These are phyloP conservation scores for Candida sanyiensis DNA, from an alignment of 805 yeast genomes.

Conservation along the genomic window DNA sequence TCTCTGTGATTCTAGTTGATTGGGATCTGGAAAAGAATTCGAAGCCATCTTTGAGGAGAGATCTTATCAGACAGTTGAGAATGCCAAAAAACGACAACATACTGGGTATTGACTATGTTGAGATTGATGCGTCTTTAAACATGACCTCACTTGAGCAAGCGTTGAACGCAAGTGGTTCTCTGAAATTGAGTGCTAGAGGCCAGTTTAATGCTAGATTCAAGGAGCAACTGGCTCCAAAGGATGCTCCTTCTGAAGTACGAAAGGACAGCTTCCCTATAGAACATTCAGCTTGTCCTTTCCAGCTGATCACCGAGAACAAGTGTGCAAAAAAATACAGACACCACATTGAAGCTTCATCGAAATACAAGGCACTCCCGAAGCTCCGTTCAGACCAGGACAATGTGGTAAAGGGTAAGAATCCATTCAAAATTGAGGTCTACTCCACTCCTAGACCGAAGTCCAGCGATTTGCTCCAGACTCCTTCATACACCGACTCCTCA, in stretches of 20 bases:
- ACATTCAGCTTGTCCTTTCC: constrained; percentile 5
- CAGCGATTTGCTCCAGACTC: constrained; percentile 25
- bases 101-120: constrained; percentile 25
- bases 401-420: background rate
- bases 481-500: constrained; percentile 24
- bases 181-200: constrained; percentile 31
- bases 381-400: constrained; percentile 15
- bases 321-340: constrained; percentile 10
- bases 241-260: constrained; percentile 4
- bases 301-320: constrained; percentile 4
- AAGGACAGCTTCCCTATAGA: background rate
- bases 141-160: constrained; percentile 18
- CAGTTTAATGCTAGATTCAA: constrained; percentile 21
- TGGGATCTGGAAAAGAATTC: constrained; percentile 43
- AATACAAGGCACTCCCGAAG: constrained; percentile 17
- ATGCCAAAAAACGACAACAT: constrained; percentile 25
- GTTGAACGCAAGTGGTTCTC: constrained; percentile 21
- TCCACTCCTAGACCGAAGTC: constrained; percentile 28
- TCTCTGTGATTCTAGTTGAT: constrained; percentile 30
- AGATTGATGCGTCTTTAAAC: constrained; percentile 28
- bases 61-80: constrained; percentile 28
- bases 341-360: constrained; percentile 21
- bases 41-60: no score
- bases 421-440: constrained; percentile 19
- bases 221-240: background rate